These are phyloP conservation scores for Mortierella sp. DNA, from an alignment of 371 early-diverging fungal genomes.

Conservation along the genomic window DNA sequence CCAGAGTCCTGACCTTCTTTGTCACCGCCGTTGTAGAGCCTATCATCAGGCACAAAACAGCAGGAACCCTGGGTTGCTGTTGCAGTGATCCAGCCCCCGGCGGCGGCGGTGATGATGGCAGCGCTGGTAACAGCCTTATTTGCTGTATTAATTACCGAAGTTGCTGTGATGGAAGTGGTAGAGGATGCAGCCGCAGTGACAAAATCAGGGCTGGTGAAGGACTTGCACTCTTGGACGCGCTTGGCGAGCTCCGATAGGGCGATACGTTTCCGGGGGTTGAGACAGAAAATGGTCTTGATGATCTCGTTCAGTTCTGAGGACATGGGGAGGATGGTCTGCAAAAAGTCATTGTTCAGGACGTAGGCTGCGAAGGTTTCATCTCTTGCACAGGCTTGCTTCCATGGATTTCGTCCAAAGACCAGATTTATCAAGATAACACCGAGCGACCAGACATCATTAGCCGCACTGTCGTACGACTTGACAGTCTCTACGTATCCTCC, in stretches of 20 bases:
- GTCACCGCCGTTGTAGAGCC: conserved; percentile 5
- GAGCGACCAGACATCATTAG: conserved; percentile 88
- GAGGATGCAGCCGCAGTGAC: not conserved
- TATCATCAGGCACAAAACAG: conserved; percentile 10
- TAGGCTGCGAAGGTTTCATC: conserved; percentile 83
- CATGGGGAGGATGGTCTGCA: conserved; percentile 76
- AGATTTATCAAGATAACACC: conserved; percentile 87
- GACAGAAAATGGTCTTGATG: conserved; percentile 77
- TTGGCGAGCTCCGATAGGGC: conserved; percentile 68
- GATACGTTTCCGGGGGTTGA: conserved; percentile 79
- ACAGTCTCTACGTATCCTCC: conserved; percentile 67
- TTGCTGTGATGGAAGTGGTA: not conserved
- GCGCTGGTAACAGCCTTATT: not conserved
- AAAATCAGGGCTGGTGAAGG: conserved; percentile 59
- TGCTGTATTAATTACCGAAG: too few relatives aligned
- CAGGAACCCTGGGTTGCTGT: conserved; percentile 1
- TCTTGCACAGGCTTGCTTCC: conserved; percentile 78
- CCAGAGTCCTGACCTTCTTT: conserved; percentile 37
- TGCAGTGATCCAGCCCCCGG: not conserved
- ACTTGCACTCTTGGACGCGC: conserved; percentile 66
- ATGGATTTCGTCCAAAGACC: conserved; percentile 83
- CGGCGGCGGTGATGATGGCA: not conserved
- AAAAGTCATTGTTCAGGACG: conserved; percentile 66
- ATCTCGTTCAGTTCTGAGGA: conserved; percentile 78
- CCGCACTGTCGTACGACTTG: conserved; percentile 75